A percentile compares a stretch with the other conserved stretches of the same genome.
Evolutionary conservation across 192 early-diverging fungal species (phyloP).

Genomic region (Geranomyces michiganensis): DNA sequence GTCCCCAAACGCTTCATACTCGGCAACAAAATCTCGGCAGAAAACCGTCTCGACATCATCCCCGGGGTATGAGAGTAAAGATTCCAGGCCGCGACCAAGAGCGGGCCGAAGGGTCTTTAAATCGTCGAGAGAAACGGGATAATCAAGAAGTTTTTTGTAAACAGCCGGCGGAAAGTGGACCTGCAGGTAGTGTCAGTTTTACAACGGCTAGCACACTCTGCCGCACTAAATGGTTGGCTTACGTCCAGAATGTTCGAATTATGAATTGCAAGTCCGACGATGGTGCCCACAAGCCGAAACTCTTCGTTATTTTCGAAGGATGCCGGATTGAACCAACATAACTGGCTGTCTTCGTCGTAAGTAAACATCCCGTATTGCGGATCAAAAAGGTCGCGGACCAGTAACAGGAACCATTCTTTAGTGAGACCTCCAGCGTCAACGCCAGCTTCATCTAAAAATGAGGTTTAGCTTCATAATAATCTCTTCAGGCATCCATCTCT

Average conservation of each 20-base stretch:
- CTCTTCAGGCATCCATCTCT: not conserved
- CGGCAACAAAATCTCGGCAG: constrained; percentile 73
- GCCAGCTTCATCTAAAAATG: constrained; percentile 52
- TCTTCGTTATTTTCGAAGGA: constrained; percentile 65
- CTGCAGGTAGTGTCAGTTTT: not conserved
- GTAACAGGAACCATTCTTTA: constrained; percentile 92
- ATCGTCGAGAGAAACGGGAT: constrained; percentile 70
- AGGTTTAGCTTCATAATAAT: not conserved
- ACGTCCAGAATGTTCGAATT: constrained; percentile 88
- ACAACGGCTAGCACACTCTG: too few relatives aligned
- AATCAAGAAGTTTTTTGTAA: constrained; percentile 86
- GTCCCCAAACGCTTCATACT: constrained; percentile 60
- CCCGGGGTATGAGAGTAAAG: constrained; percentile 71
- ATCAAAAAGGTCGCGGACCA: constrained; percentile 87
- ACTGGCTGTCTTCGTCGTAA: constrained; percentile 78
- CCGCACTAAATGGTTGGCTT: too few relatives aligned
- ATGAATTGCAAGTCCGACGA: constrained; percentile 91
- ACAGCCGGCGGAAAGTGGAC: constrained; percentile 80
- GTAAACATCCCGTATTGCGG: constrained; percentile 81
- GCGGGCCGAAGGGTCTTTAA: constrained; percentile 74
- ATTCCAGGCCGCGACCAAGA: constrained; percentile 74
- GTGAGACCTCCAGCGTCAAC: constrained; percentile 93
- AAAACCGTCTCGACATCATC: constrained; percentile 78
- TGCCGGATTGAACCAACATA: constrained; percentile 78
- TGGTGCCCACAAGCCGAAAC: constrained; percentile 82